phyloP scores from a whole-genome alignment of 2,329 filamentous ascomycete genomes.

The Aureobasidium sp. region DNA sequence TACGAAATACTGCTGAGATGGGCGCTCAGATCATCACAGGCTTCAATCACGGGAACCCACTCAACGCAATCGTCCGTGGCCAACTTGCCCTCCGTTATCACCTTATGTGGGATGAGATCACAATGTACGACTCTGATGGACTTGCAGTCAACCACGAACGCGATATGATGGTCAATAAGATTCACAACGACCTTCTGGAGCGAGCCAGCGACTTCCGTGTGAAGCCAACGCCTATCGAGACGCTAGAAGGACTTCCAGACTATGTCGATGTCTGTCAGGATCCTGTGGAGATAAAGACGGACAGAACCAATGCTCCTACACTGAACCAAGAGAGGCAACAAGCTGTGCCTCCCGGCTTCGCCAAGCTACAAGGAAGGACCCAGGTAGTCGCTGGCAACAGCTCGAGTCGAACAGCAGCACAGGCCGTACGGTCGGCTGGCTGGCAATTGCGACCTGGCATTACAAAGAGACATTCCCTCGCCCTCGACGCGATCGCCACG shows the following conservation, averaged over 20 bases:
- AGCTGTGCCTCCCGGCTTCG: slow-evolving; percentile 35
- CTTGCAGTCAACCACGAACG: slow-evolving; percentile 66
- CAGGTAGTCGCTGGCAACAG: slow-evolving; percentile 63
- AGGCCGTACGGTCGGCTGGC: slow-evolving; percentile 71
- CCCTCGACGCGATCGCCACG: slow-evolving; percentile 58
- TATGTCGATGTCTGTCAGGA: slow-evolving; percentile 79
- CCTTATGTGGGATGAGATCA: slow-evolving; percentile 67
- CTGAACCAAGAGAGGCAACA: slow-evolving; percentile 13
- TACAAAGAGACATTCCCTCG: slow-evolving; percentile 56
- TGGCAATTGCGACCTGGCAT: slow-evolving; percentile 64
- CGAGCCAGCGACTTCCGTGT: slow-evolving; percentile 85
- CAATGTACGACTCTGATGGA: slow-evolving; percentile 79
- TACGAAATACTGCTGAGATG: slow-evolving; percentile 80
- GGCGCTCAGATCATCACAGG: slow-evolving; percentile 97
- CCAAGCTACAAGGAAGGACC: slow-evolving; percentile 61
- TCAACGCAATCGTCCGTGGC: slow-evolving; percentile 83
- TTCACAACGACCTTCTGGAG: slow-evolving; percentile 93
- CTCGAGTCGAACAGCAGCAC: slow-evolving; percentile 62
- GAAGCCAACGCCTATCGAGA: slow-evolving; percentile 59
- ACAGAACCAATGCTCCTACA: neutral
- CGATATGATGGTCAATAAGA: slow-evolving; percentile 76
- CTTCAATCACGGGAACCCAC: slow-evolving; percentile 88
- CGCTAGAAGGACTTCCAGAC: slow-evolving; percentile 73
- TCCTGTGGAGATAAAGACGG: slow-evolving; percentile 35
- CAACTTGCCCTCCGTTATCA: slow-evolving; percentile 86